Base-by-base conservation (phyloP, 768 basidiomycete genomes). In the Kwoniella shandongensis region DNA sequence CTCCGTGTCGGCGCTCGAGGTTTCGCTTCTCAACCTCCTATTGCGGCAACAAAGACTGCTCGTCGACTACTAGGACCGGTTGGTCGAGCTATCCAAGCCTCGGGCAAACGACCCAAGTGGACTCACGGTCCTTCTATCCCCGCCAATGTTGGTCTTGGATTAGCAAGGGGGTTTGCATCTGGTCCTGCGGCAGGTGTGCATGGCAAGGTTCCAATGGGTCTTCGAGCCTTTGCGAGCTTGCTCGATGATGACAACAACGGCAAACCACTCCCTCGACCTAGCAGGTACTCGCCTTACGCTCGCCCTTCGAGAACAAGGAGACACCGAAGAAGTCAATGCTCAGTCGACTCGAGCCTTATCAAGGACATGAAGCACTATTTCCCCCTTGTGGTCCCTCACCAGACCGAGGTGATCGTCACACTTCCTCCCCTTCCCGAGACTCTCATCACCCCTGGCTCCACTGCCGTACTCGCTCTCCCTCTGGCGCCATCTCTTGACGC, bases 111-210 rank as follows among this genome's bases (percentile, higher is more conserved):
- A 36, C 45, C 51, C 1, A 50, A 27, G 38, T 58, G 48, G 49
- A 51, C 59, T 7, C 26, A 61, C 10, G 61, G 64, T 41, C 50
- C 65, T 7, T 45, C 44, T 17, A 57, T 69, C 13, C 38, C 40
- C n/a, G 54, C 59, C 27, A 58, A 65, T 44, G 61, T 72, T 1
- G 70, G 70, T 3, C 48, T 72, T 18, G 65, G 65, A 12, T 57
- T 60, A 17, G 65, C 67, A 10, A 59, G 70, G 52, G 57, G 59
- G 0, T 72, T 66, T 51, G 57, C 66, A 4, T 50, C 53, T 41
- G 52, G 59, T 13, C 51, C 66, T 7, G 38, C 57, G 22, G 38
- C 32, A 0, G 47, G 40, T 5, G 42, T 56, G 4, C 48, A 57
- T 7, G 20, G 32, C 13, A 64, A 72, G 3, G 54, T 67, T 1